These are phyloP conservation scores for Onygenales sp. DNA, from an alignment of 2,329 filamentous ascomycete genomes.

Conservation along the genomic window DNA sequence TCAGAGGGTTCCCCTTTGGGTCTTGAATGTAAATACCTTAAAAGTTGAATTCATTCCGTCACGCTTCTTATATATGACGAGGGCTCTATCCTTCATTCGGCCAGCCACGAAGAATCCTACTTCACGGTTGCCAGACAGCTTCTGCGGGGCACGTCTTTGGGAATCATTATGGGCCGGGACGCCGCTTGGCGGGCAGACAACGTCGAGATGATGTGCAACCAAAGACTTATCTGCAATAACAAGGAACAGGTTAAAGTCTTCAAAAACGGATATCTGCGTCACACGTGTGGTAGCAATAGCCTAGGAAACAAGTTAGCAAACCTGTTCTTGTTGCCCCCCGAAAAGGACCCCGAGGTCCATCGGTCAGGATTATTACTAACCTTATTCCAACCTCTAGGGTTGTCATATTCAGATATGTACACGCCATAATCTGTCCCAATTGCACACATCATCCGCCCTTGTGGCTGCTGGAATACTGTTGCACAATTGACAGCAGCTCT, in stretches of 20 bases:
- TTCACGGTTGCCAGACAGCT: constrained; percentile 75
- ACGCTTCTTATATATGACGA: constrained; percentile 95
- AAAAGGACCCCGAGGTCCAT: no score
- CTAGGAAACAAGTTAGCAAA: constrained; percentile 38
- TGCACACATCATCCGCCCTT: constrained; percentile 78
- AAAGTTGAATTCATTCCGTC: constrained; percentile 89
- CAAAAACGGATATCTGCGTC: constrained; percentile 86
- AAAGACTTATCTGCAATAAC: constrained; percentile 85
- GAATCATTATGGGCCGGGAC: constrained; percentile 52
- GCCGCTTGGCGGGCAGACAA: constrained; percentile 53
- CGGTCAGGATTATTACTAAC: constrained; percentile 42
- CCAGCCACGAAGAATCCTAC: constrained; percentile 95
- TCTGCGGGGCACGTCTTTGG: constrained; percentile 76
- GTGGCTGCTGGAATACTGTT: constrained; percentile 72
- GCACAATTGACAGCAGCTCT: constrained; percentile 85
- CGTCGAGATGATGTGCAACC: constrained; percentile 87
- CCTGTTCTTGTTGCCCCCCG: no score
- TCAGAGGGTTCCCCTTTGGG: constrained; percentile 4
- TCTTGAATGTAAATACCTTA: constrained; percentile 40
- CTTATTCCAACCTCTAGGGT: constrained; percentile 83
- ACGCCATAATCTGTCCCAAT: constrained; percentile 94
- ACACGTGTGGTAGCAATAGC: constrained; percentile 68
- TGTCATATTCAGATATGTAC: constrained; percentile 76
- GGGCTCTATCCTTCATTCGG: constrained; percentile 89
- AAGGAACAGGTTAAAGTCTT: constrained; percentile 88